Conservation (phyloP, 2,329 filamentous ascomycete species). For the Fusarium neocosmosporiellum region DNA sequence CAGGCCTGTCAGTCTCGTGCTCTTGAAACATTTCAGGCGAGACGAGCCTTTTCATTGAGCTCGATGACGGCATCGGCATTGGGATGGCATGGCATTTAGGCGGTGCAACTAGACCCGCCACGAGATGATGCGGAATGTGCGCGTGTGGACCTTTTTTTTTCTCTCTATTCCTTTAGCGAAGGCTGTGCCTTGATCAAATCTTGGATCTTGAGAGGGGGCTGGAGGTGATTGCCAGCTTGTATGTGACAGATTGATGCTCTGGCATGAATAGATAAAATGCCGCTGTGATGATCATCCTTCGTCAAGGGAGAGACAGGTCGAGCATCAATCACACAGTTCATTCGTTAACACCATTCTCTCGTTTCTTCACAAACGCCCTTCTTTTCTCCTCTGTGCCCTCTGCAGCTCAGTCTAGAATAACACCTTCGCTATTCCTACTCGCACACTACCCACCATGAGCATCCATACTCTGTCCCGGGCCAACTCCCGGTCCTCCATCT, state of each 20-base stretch:
- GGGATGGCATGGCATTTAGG: slow-evolving; percentile 7
- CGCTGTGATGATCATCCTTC: background rate
- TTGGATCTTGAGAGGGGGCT: background rate
- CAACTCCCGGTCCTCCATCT: slow-evolving; percentile 43
- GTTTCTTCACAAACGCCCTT: background rate
- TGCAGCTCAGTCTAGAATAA: background rate
- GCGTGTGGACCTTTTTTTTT: background rate
- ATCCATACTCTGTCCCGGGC: slow-evolving; percentile 30
- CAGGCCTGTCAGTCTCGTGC: slow-evolving; percentile 12
- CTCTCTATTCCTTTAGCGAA: background rate
- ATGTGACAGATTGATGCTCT: background rate
- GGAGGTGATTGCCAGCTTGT: background rate
- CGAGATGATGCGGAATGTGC: background rate
- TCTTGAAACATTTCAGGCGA: background rate
- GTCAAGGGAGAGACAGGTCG: background rate
- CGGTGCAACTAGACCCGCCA: background rate
- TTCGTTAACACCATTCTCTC: slow-evolving; percentile 13
- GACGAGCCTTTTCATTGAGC: background rate
- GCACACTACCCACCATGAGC: slow-evolving; percentile 3
- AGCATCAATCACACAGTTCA: background rate
- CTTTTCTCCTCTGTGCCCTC: background rate
- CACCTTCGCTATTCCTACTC: slow-evolving; percentile 1
- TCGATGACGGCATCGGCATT: background rate
- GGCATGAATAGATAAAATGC: slow-evolving; percentile 15
- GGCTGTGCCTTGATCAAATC: background rate